A percentile compares a stretch with the other conserved stretches of the same genome.
Conservation (phyloP, 345 rosid species). For the Eucalyptus sp. region DNA sequence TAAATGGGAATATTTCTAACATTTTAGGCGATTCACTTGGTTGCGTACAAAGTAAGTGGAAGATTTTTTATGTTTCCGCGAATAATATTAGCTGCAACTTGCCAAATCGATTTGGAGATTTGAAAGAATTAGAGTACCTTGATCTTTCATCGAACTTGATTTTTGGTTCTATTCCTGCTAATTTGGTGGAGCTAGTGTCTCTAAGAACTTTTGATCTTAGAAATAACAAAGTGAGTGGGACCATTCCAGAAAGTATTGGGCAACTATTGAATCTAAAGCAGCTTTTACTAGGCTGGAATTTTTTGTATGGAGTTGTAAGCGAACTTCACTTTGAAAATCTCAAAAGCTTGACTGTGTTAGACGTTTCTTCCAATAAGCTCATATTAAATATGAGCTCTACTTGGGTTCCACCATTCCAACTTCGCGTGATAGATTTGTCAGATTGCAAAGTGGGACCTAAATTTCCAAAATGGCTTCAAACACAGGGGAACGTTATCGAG, state of each 20-base stretch:
- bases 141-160: background rate
- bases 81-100: fast-evolving
- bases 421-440: fast-evolving
- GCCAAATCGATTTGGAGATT: too few relatives aligned
- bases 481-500: fast-evolving
- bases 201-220: fast-evolving
- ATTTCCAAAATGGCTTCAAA: background rate
- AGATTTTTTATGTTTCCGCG: fast-evolving
- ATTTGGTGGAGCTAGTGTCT: fast-evolving
- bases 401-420: background rate
- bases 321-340: background rate
- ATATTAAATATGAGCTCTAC: background rate
- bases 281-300: fast-evolving
- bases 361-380: background rate
- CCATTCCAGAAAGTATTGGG: background rate
- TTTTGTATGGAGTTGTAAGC: background rate
- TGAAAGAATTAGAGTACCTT: too few relatives aligned
- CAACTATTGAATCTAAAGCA: background rate
- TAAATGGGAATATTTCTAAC: background rate
- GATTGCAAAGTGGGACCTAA: background rate
- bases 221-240: fast-evolving
- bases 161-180: background rate
- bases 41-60: background rate
- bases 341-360: fast-evolving
- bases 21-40: background rate